Evolutionary conservation across 192 early-diverging fungal genomes (phyloP).

Genomic region (Pilaira anomala): DNA sequence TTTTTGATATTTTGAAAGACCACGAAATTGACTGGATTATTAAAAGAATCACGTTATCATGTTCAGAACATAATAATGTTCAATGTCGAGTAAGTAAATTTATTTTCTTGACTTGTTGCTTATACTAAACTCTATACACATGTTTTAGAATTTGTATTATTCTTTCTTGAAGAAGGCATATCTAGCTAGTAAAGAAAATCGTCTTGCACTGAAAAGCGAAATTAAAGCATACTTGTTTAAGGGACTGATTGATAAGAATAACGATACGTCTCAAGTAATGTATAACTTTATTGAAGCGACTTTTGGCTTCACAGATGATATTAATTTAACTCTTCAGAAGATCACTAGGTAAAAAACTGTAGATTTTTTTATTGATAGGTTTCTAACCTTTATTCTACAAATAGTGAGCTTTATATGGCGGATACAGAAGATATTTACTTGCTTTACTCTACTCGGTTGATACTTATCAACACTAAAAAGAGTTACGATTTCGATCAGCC

Average conservation of each 20-base stretch:
- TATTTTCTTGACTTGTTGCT: too few species aligned
- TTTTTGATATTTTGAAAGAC: constrained; percentile 37
- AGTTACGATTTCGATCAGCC: constrained; percentile 58
- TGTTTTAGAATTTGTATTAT: constrained; percentile 48
- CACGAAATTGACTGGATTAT: constrained; percentile 52
- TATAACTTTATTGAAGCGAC: constrained; percentile 42
- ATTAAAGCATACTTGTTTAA: constrained; percentile 40
- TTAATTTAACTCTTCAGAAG: constrained; percentile 32
- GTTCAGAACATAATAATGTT: constrained; percentile 45
- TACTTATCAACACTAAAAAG: constrained; percentile 57
- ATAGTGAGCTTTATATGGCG: constrained; percentile 57
- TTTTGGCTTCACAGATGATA: constrained; percentile 33
- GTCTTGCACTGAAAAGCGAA: constrained; percentile 11
- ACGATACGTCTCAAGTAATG: constrained; percentile 36
- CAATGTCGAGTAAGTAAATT: constrained; percentile 46
- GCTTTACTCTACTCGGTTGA: constrained; percentile 53
- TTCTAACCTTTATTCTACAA: too few species aligned
- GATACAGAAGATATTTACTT: constrained; percentile 63
- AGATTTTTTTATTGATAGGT: background rate
- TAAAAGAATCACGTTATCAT: constrained; percentile 42
- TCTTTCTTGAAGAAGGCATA: constrained; percentile 40
- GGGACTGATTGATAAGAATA: constrained; percentile 43
- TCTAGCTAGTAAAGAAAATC: constrained; percentile 6
- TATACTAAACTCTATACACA: too few species aligned
- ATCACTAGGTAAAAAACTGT: constrained; percentile 42